A percentile compares a stretch with the other conserved stretches of the same genome.
These are phyloP conservation scores for Xylaria arbuscula DNA, from an alignment of 2,329 filamentous ascomycete genomes.

Conservation along the genomic window DNA sequence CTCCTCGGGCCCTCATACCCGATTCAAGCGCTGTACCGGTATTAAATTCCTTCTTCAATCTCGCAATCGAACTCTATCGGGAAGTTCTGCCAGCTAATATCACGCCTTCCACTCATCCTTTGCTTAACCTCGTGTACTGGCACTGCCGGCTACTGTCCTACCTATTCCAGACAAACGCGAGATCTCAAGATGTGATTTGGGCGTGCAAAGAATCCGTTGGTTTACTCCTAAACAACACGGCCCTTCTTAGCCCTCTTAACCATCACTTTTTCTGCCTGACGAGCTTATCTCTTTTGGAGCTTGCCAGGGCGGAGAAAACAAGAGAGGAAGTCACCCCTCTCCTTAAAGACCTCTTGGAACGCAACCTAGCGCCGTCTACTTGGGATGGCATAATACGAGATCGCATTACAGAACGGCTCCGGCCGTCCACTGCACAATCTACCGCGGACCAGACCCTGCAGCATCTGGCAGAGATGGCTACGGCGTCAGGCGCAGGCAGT, in stretches of 20 bases:
- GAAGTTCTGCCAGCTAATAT: constrained; percentile 70
- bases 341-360: constrained; percentile 67
- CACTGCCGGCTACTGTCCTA: constrained; percentile 74
- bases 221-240: constrained; percentile 66
- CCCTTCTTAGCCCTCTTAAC: constrained; percentile 70
- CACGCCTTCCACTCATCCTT: constrained; percentile 62
- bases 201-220: constrained; percentile 68
- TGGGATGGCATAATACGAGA: constrained; percentile 69
- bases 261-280: constrained; percentile 74
- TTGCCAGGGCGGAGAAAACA: constrained; percentile 65
- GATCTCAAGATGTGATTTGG: constrained; percentile 68
- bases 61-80: constrained; percentile 73
- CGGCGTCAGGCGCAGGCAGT: constrained; percentile 52
- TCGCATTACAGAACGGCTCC: constrained; percentile 59
- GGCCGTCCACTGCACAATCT: constrained; percentile 51
- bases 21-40: constrained; percentile 56
- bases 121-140: constrained; percentile 76
- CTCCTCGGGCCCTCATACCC: constrained; percentile 57
- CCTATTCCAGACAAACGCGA: constrained; percentile 66
- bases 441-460: constrained; percentile 67
- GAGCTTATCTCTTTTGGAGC: constrained; percentile 69
- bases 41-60: constrained; percentile 62
- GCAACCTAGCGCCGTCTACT: constrained; percentile 59
- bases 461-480: constrained; percentile 68
- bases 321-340: constrained; percentile 67